Percentiles rank a stretch among this genome's conserved stretches.
phyloP scores from a whole-genome alignment of 2,329 filamentous ascomycete species.

The Metarhizium robertsii region DNA sequence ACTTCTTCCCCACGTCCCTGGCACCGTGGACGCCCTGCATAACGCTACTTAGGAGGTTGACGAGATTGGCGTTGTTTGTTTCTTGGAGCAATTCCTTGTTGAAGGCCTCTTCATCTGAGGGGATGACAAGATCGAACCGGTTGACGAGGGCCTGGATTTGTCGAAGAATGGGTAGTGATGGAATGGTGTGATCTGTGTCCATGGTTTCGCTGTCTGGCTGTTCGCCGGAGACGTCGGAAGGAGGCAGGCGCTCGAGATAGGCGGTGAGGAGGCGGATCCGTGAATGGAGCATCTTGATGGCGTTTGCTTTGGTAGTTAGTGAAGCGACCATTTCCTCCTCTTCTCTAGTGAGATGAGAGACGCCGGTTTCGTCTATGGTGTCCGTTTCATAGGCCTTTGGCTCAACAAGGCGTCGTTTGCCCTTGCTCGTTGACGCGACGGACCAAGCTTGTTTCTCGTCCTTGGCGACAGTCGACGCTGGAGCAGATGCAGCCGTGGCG shows the following conservation, averaged over 20 bases:
- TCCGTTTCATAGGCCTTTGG: slow-evolving; percentile 18
- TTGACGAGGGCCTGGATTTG: slow-evolving; percentile 80
- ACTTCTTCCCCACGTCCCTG: slow-evolving; percentile 69
- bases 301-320: slow-evolving; percentile 82
- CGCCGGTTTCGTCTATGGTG: slow-evolving; percentile 24
- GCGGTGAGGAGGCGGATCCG: slow-evolving; percentile 61
- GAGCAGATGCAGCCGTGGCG: slow-evolving; percentile 40
- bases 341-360: slow-evolving; percentile 39
- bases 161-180: slow-evolving; percentile 68
- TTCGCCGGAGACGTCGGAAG: slow-evolving; percentile 48
- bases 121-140: slow-evolving; percentile 72
- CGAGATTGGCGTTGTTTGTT: slow-evolving; percentile 73
- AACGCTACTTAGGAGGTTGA: slow-evolving; percentile 66
- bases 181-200: slow-evolving; percentile 30
- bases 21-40: slow-evolving; percentile 63
- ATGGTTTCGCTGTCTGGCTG: slow-evolving; percentile 27
- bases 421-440: slow-evolving; percentile 41
- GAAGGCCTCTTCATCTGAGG: slow-evolving; percentile 57
- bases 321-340: slow-evolving; percentile 54
- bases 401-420: slow-evolving; percentile 36
- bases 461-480: slow-evolving; percentile 32
- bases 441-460: slow-evolving; percentile 32
- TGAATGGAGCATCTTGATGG: slow-evolving; percentile 83
- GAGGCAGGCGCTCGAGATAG: slow-evolving; percentile 69
- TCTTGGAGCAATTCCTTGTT: slow-evolving; percentile 65